Percentiles rank a stretch among this genome's conserved stretches.
Conservation (phyloP, 1,284 basidiomycete species). For the Leccinum pachyderme region DNA sequence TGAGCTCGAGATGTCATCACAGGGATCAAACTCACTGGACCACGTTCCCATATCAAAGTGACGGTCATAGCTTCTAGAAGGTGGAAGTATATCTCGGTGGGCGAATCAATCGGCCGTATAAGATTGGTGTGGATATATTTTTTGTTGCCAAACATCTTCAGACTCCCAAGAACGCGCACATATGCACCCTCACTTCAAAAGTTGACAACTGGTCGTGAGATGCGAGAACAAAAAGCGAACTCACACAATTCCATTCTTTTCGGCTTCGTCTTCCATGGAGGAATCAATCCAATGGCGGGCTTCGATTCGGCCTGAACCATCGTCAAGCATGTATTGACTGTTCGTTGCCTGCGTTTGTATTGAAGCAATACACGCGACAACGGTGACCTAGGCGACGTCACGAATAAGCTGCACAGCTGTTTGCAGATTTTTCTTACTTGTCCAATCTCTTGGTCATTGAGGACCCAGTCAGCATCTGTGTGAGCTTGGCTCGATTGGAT, state of each 20-base stretch:
- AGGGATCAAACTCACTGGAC: conserved; percentile 36
- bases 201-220: neutral
- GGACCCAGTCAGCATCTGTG: conserved; percentile 83
- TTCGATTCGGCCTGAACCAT: conserved; percentile 88
- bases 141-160: conserved; percentile 86
- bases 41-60: conserved; percentile 47
- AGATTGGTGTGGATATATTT: conserved; percentile 78
- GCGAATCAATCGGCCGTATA: conserved; percentile 68
- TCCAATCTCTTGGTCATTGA: conserved; percentile 80
- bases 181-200: conserved; percentile 67
- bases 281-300: conserved; percentile 88
- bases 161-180: conserved; percentile 85
- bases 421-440: conserved; percentile 51
- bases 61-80: conserved; percentile 51
- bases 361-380: conserved; percentile 82
- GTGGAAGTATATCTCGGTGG: conserved; percentile 86
- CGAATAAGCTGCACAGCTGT: neutral
- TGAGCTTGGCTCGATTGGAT: conserved; percentile 78
- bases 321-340: conserved; percentile 78
- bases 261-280: conserved; percentile 51
- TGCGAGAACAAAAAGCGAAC: neutral
- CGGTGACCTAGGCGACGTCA: conserved; percentile 47
- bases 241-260: conserved; percentile 45
- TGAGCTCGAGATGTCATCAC: conserved; percentile 3
- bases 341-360: conserved; percentile 79